A percentile compares a stretch with the other conserved stretches of the same genome.
Evolutionary conservation across 176 grass and related monocot genomes (phyloP).

Genomic region (Pharus latifolius): DNA sequence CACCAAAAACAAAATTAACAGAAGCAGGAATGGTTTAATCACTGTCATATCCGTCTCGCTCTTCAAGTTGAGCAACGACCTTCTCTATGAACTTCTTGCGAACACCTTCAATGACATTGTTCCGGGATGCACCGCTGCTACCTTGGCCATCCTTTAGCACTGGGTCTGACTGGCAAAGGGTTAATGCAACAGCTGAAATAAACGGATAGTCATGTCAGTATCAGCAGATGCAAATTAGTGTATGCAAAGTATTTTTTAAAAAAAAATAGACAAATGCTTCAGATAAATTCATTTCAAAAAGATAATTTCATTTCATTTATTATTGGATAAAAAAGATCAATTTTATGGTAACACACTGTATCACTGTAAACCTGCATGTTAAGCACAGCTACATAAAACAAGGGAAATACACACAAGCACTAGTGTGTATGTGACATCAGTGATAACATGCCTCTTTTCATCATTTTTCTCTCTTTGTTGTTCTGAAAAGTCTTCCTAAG

Average conservation of each 20-base stretch:
- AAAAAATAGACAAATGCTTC: not conserved
- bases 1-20: not conserved
- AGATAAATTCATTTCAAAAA: not conserved
- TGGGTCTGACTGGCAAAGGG: constrained; percentile 75
- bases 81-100: constrained; percentile 94
- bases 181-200: constrained; percentile 75
- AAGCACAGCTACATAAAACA: not conserved
- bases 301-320: not conserved
- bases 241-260: not conserved
- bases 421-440: not conserved
- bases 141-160: constrained; percentile 82
- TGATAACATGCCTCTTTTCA: not conserved
- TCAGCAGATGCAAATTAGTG: not conserved
- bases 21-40: constrained; percentile 23
- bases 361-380: not conserved
- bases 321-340: not conserved
- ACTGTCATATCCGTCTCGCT: constrained; percentile 60
- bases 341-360: not conserved
- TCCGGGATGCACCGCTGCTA: constrained; percentile 44
- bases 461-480: not conserved
- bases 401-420: not conserved
- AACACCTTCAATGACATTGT: constrained; percentile 75
- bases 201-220: not conserved
- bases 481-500: not conserved
- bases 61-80: constrained; percentile 66